Conservation (phyloP, 148 eudicot genomes). For the Suaeda aralocaspica region DNA sequence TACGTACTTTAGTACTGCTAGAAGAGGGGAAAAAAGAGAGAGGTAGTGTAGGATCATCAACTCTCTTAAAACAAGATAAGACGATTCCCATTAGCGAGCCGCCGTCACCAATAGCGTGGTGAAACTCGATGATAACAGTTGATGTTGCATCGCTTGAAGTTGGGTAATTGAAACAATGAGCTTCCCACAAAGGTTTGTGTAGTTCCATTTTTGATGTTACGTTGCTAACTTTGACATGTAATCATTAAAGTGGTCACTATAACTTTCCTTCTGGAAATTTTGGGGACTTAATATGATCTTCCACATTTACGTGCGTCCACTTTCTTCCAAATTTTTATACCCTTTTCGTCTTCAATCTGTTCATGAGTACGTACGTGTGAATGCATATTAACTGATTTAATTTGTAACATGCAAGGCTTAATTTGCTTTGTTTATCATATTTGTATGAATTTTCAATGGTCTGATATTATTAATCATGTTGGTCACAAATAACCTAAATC, state of each 20-base stretch:
- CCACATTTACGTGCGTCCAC: conserved; percentile 26
- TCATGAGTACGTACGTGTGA: too few species aligned
- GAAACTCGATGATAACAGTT: background rate
- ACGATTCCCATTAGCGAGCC: conserved; percentile 18
- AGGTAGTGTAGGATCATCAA: conserved; percentile 16
- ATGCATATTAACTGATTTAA: background rate
- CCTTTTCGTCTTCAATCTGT: conserved; percentile 26
- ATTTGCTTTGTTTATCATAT: too few species aligned
- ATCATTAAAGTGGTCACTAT: background rate
- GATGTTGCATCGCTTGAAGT: background rate
- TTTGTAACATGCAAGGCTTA: too few species aligned
- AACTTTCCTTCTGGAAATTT: background rate
- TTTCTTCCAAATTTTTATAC: conserved; percentile 30
- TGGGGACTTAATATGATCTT: background rate
- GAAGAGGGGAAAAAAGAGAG: conserved; percentile 18
- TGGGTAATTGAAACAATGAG: background rate
- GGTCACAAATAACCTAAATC: too few species aligned
- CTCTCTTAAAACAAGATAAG: conserved; percentile 17
- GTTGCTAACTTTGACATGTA: background rate
- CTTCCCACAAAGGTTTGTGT: conserved; percentile 6
- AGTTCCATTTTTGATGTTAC: background rate
- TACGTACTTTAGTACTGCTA: background rate
- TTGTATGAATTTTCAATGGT: too few species aligned
- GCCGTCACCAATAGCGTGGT: conserved; percentile 19
- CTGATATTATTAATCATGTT: too few species aligned